Conservation (phyloP, 805 yeast genomes). For the Brettanomyces anomalus region DNA sequence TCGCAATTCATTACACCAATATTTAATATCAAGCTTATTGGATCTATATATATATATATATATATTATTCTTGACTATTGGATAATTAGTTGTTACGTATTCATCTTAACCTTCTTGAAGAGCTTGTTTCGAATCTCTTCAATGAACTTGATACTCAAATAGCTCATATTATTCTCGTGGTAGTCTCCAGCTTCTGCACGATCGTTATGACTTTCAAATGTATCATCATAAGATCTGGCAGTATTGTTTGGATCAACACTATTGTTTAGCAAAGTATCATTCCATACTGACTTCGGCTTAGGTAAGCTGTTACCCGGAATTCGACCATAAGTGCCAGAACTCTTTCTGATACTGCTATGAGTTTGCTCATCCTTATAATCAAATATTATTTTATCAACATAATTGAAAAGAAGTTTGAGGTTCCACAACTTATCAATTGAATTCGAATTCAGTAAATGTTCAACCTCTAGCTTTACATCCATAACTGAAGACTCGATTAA, state of each 20-base stretch:
- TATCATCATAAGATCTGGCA: not conserved
- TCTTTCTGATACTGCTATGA: not conserved
- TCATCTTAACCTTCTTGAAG: constrained; percentile 18
- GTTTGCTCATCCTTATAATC: not conserved
- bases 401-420: constrained; percentile 51
- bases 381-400: constrained; percentile 34
- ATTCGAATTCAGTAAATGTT: constrained; percentile 33
- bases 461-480: constrained; percentile 49
- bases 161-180: constrained; percentile 28
- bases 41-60: not conserved
- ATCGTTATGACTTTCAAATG: not conserved
- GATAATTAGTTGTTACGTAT: too few species aligned
- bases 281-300: too few species aligned
- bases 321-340: not conserved
- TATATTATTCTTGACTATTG: too few species aligned
- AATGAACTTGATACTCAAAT: constrained; percentile 40
- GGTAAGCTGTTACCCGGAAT: not conserved
- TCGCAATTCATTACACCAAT: not conserved
- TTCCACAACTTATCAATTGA: constrained; percentile 54
- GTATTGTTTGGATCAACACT: not conserved
- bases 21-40: not conserved
- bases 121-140: constrained; percentile 41
- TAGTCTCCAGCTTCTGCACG: too few species aligned
- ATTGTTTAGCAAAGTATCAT: not conserved
- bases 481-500: constrained; percentile 33